A percentile compares a stretch with the other conserved stretches of the same genome.
phyloP scores from a whole-genome alignment of 192 early-diverging fungal genomes.

The Rhizophagus clarus region DNA sequence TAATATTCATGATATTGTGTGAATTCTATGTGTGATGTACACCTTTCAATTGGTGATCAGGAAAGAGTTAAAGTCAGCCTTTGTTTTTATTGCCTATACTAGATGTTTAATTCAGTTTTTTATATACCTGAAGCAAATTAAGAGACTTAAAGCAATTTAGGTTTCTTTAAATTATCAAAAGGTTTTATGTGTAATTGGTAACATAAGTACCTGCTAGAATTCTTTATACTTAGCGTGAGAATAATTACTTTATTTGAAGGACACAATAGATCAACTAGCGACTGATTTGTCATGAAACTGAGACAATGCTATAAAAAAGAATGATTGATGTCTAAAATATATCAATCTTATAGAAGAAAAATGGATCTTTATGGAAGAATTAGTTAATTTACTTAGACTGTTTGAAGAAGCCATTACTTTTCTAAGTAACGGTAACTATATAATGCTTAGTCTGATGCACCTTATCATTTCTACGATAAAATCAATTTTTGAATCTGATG shows the following conservation, averaged over 20 bases:
- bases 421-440: background rate
- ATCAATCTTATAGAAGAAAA: background rate
- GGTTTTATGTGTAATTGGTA: background rate
- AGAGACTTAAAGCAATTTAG: background rate
- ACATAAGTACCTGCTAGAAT: background rate
- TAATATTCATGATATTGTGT: too few relatives aligned
- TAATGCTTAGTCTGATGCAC: background rate
- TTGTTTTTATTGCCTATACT: background rate
- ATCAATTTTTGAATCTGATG: background rate
- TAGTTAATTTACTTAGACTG: background rate
- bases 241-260: background rate
- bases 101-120: background rate
- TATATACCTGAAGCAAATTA: background rate
- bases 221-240: background rate
- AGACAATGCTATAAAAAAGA: background rate
- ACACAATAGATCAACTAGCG: background rate
- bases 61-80: background rate
- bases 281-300: background rate
- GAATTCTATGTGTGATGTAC: background rate
- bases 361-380: background rate
- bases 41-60: background rate
- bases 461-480: background rate
- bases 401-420: conserved; percentile 10
- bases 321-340: background rate
- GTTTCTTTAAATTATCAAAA: background rate